Percentiles rank a stretch among this genome's conserved stretches.
Conservation (phyloP, 2,329 filamentous ascomycete species). For the Colletotrichum australisinense region DNA sequence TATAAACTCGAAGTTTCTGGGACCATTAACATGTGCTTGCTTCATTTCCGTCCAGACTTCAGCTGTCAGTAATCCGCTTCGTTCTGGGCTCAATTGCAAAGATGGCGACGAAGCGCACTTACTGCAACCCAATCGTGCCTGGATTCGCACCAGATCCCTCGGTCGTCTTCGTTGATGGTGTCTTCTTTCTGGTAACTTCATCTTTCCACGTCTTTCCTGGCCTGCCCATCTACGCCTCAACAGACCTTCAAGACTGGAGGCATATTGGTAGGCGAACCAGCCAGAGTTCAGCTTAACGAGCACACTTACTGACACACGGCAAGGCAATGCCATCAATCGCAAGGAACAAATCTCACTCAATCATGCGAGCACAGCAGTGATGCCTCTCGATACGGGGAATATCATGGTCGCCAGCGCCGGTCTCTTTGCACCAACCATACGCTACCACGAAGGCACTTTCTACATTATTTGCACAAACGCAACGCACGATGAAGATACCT, state of each 20-base stretch:
- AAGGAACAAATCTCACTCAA: constrained; percentile 10
- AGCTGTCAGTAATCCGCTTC: too few species aligned
- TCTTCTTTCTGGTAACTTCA: constrained; percentile 59
- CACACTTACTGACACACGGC: background rate
- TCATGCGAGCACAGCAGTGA: background rate
- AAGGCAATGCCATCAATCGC: constrained; percentile 27
- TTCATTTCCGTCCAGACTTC: too few species aligned
- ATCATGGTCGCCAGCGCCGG: constrained; percentile 25
- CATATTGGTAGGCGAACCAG: constrained; percentile 38
- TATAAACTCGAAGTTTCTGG: too few species aligned
- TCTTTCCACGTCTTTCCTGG: constrained; percentile 71
- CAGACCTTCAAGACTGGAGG: constrained; percentile 46
- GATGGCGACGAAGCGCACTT: too few species aligned
- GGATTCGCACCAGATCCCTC: constrained; percentile 48
- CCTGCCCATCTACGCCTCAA: constrained; percentile 52
- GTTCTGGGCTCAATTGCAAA: too few species aligned
- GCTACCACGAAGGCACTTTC: constrained; percentile 38
- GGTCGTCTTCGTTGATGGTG: constrained; percentile 41
- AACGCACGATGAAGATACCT: background rate
- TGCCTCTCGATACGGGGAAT: constrained; percentile 18
- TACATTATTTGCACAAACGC: constrained; percentile 43
- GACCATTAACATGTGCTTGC: too few species aligned
- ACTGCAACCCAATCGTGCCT: constrained; percentile 45
- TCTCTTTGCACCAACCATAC: constrained; percentile 41
- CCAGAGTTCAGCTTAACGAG: too few species aligned